Conservation (phyloP, 1,284 basidiomycete species). For the Malassezia caprae region DNA sequence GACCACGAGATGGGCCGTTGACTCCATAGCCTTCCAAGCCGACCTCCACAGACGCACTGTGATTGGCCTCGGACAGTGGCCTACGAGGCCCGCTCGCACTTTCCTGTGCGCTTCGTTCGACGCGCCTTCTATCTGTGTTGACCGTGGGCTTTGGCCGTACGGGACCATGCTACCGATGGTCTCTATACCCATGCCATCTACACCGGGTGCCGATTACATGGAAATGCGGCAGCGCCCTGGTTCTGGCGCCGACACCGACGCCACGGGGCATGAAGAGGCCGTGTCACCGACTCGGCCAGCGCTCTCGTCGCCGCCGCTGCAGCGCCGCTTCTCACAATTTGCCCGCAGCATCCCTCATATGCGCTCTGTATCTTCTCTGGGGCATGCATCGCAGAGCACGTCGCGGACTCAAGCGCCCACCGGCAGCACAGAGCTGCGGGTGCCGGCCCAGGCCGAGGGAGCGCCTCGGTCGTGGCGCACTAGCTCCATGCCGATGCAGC, state of each 20-base stretch:
- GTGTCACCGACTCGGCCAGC: neutral
- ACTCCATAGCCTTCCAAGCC: neutral
- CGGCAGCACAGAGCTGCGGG: neutral
- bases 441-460: neutral
- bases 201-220: neutral
- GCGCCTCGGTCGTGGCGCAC: neutral
- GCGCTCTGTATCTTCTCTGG: neutral
- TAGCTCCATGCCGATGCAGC: neutral
- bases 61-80: neutral
- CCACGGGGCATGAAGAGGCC: neutral
- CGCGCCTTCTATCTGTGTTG: neutral
- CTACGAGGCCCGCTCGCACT: neutral
- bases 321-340: neutral
- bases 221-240: neutral
- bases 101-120: neutral
- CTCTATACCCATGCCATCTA: slow-evolving; percentile 10
- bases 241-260: neutral
- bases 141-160: neutral
- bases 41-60: neutral
- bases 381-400: neutral
- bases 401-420: neutral
- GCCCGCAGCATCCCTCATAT: neutral
- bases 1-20: neutral
- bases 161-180: slow-evolving; percentile 17
- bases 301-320: neutral